A percentile compares a stretch with the other conserved stretches of the same genome.
phyloP scores from a whole-genome alignment of 192 early-diverging fungal genomes.

The Geranomyces variabilis region DNA sequence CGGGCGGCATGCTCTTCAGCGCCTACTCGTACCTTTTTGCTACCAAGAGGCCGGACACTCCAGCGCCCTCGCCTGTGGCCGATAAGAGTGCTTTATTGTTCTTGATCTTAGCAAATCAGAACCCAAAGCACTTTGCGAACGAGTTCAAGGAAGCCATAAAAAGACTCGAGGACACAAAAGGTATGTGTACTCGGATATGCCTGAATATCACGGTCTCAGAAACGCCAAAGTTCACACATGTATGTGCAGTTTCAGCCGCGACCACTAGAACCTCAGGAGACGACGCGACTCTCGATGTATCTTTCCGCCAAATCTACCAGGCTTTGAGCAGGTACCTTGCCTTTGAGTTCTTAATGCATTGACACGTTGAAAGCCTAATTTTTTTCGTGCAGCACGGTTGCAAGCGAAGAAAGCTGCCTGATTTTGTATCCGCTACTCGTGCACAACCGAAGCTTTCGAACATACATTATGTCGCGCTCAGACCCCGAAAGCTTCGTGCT shows the following conservation, averaged over 20 bases:
- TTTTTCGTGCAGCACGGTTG: slow-evolving; percentile 30
- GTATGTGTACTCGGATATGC: slow-evolving; percentile 34
- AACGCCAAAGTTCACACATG: no score
- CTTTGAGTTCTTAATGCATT: no score
- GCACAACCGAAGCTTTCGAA: slow-evolving; percentile 68
- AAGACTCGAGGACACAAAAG: slow-evolving; percentile 50
- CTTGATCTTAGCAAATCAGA: slow-evolving; percentile 53
- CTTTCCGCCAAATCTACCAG: slow-evolving; percentile 59
- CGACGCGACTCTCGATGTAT: slow-evolving; percentile 24
- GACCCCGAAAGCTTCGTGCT: slow-evolving; percentile 78
- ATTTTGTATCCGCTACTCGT: slow-evolving; percentile 68
- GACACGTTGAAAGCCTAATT: no score
- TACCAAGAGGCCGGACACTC: slow-evolving; percentile 37
- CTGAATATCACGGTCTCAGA: neutral
- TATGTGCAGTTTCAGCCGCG: no score
- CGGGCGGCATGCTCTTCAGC: slow-evolving; percentile 58
- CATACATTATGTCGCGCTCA: slow-evolving; percentile 72
- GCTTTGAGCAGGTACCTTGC: slow-evolving; percentile 50
- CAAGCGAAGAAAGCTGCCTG: slow-evolving; percentile 63
- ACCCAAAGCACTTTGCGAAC: slow-evolving; percentile 36
- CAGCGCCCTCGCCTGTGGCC: slow-evolving; percentile 58
- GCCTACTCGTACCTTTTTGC: slow-evolving; percentile 72
- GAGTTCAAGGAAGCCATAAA: slow-evolving; percentile 45
- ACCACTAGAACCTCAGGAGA: slow-evolving; percentile 4
- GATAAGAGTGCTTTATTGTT: slow-evolving; percentile 68